phyloP scores from a whole-genome alignment of 768 basidiomycete genomes.

The Clathrus columnatus region DNA sequence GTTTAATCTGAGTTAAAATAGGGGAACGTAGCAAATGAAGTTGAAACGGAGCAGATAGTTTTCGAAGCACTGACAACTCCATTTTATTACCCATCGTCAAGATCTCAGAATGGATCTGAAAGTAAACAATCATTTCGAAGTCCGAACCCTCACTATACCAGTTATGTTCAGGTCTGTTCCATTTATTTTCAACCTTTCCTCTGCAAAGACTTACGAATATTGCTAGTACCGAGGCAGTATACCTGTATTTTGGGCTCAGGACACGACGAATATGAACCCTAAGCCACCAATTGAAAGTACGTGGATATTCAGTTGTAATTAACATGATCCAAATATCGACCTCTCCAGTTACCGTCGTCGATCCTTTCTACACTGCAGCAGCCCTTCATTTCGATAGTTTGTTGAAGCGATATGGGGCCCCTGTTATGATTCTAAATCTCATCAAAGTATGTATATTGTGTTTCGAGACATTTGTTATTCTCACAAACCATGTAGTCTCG shows the following conservation, averaged over 20 bases:
- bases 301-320: constrained; percentile 20
- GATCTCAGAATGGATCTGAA: constrained; percentile 23
- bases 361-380: constrained; percentile 92
- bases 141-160: constrained; percentile 83
- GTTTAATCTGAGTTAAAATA: constrained; percentile 28
- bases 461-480: not conserved
- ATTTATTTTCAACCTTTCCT: not conserved
- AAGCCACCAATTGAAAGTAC: constrained; percentile 93
- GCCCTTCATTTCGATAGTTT: constrained; percentile 90
- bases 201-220: not conserved
- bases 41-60: constrained; percentile 97
- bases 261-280: constrained; percentile 80
- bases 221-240: constrained; percentile 88
- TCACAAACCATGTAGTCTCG: constrained; percentile 10
- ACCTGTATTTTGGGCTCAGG: constrained; percentile 95
- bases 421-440: constrained; percentile 85
- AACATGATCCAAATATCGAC: constrained; percentile 11
- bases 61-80: constrained; percentile 84
- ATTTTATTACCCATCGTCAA: constrained; percentile 63
- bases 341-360: constrained; percentile 72
- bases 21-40: constrained; percentile 98
- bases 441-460: constrained; percentile 76
- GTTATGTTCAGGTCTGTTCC: constrained; percentile 73
- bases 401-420: constrained; percentile 81
- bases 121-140: constrained; percentile 28